These are phyloP conservation scores for Thymus quinquecostatus DNA, from an alignment of 257 asterid species.

Conservation along the genomic window DNA sequence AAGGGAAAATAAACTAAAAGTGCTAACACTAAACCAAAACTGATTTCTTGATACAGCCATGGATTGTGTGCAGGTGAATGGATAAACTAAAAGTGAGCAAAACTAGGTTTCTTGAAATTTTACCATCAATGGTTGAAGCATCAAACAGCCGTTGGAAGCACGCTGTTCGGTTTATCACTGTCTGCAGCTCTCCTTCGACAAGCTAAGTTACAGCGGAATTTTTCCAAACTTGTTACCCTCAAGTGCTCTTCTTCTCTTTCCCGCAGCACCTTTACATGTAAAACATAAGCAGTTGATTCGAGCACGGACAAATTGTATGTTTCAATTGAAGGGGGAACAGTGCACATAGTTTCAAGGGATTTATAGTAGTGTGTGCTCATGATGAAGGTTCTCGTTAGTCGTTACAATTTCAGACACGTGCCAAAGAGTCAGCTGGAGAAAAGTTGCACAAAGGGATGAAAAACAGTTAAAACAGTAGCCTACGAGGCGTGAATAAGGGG, in stretches of 20 bases:
- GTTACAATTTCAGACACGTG: not conserved
- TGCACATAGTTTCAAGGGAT: too few species aligned
- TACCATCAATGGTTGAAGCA: not conserved
- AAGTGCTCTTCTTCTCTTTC: constrained; percentile 51
- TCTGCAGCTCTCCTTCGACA: constrained; percentile 18
- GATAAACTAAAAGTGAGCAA: not conserved
- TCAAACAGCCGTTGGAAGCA: not conserved
- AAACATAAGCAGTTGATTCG: constrained; percentile 17
- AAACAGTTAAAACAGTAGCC: not conserved
- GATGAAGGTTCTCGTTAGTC: not conserved
- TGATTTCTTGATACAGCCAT: too few species aligned
- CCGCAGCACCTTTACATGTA: constrained; percentile 70
- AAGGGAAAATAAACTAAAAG: not conserved
- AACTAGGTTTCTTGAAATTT: not conserved
- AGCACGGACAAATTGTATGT: not conserved
- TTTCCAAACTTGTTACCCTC: constrained; percentile 19
- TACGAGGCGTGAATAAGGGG: not conserved
- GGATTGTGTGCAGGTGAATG: too few species aligned
- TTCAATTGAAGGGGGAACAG: too few species aligned
- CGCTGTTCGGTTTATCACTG: not conserved
- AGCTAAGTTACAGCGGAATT: not conserved
- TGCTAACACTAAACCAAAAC: too few species aligned
- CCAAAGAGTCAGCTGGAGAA: not conserved
- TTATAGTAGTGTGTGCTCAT: not conserved
- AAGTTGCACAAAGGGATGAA: not conserved